These are phyloP conservation scores for Cordyceps javanica DNA, from an alignment of 2,329 filamentous ascomycete species.

Conservation along the genomic window DNA sequence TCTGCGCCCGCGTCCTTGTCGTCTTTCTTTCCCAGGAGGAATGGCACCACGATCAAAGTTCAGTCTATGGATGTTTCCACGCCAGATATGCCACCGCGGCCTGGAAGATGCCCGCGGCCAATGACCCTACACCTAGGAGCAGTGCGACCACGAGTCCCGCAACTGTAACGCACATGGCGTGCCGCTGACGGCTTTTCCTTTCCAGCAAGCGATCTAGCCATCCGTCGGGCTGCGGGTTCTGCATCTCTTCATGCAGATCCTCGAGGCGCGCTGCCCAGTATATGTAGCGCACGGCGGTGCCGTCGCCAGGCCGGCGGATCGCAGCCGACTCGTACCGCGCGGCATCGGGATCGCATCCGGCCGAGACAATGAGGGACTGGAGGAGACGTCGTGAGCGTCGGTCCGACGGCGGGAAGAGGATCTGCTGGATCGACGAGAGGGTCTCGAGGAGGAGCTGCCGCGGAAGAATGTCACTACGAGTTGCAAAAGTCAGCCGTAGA, in stretches of 20 bases:
- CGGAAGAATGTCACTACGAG: no score
- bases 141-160: not conserved
- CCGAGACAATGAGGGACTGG: not conserved
- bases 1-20: no score
- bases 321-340: not conserved
- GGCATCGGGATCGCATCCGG: not conserved
- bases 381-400: not conserved
- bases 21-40: no score
- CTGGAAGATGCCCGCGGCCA: not conserved
- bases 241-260: not conserved
- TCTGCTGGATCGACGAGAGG: not conserved
- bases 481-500: not conserved
- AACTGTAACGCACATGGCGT: not conserved
- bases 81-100: not conserved
- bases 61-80: not conserved
- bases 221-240: not conserved
- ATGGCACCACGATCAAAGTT: no score
- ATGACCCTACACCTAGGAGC: not conserved
- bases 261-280: not conserved
- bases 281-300: not conserved
- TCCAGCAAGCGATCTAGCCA: not conserved
- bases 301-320: not conserved
- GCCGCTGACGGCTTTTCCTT: not conserved
- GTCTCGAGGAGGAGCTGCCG: conserved; percentile 4
- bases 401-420: not conserved